These are phyloP conservation scores for Penicillium capsulatum DNA, from an alignment of 2,329 filamentous ascomycete genomes.

Conservation along the genomic window DNA sequence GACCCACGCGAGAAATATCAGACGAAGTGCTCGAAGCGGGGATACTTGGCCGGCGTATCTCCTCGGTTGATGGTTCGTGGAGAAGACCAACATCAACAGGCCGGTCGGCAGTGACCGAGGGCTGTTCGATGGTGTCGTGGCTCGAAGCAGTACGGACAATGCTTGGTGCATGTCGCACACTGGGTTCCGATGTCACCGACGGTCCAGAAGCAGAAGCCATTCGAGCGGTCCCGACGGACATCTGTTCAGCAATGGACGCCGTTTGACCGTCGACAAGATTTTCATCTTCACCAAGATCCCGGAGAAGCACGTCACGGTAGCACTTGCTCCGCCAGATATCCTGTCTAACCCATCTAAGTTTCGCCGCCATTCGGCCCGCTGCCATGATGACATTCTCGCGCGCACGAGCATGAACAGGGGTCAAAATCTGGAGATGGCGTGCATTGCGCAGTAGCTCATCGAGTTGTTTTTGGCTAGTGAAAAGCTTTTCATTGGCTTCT, in stretches of 20 bases:
- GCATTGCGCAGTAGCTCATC: constrained; percentile 83
- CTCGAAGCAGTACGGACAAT: constrained; percentile 20
- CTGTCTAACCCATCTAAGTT: constrained; percentile 88
- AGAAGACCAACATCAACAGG: constrained; percentile 15
- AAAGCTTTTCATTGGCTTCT: constrained; percentile 76
- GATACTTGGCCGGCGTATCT: constrained; percentile 31
- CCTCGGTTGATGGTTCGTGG: constrained; percentile 22
- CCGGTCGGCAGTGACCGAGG: constrained; percentile 15
- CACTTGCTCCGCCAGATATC: constrained; percentile 91
- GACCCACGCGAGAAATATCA: constrained; percentile 26
- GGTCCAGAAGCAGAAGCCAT: constrained; percentile 18
- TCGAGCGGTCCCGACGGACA: constrained; percentile 11
- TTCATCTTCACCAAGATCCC: constrained; percentile 78
- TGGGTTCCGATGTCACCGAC: constrained; percentile 20
- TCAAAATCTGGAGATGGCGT: constrained; percentile 80
- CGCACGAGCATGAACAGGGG: constrained; percentile 86
- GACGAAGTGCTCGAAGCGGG: constrained; percentile 32
- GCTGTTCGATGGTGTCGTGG: constrained; percentile 20
- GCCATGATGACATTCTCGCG: constrained; percentile 81
- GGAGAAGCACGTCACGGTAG: constrained; percentile 78
- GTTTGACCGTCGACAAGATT: constrained; percentile 13
- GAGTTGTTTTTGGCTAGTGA: constrained; percentile 67
- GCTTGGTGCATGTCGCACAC: constrained; percentile 21
- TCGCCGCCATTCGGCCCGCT: constrained; percentile 77
- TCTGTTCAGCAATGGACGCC: constrained; percentile 29